Conservation (phyloP, 2,329 filamentous ascomycete species). For the Apiospora rasikravindrae region DNA sequence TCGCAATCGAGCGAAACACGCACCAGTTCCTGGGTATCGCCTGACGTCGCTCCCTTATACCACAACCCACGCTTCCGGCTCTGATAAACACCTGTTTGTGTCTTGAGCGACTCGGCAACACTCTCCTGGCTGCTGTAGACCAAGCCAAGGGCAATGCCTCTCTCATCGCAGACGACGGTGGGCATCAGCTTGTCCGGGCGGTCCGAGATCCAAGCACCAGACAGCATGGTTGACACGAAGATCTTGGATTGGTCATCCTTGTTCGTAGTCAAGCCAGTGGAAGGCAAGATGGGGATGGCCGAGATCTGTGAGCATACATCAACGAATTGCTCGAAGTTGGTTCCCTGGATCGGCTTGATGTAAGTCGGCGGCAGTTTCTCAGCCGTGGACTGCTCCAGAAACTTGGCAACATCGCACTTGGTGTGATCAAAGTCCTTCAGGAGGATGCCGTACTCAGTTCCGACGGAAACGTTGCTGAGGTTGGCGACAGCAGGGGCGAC, state of each 20-base stretch:
- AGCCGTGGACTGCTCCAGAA: conserved; percentile 49
- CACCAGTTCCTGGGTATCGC: conserved; percentile 89
- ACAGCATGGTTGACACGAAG: conserved; percentile 72
- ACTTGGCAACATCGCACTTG: conserved; percentile 45
- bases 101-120: conserved; percentile 82
- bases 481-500: conserved; percentile 59
- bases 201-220: conserved; percentile 79
- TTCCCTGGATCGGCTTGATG: conserved; percentile 54
- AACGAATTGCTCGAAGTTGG: conserved; percentile 51
- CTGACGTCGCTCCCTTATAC: conserved; percentile 95
- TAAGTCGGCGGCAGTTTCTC: conserved; percentile 53
- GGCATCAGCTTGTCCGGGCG: conserved; percentile 83
- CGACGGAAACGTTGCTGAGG: conserved; percentile 48
- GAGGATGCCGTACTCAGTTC: conserved; percentile 57
- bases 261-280: conserved; percentile 71
- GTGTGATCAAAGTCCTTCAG: conserved; percentile 57
- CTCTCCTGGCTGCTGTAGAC: conserved; percentile 96
- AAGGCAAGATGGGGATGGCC: conserved; percentile 77
- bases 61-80: conserved; percentile 94
- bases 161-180: conserved; percentile 89
- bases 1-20: conserved; percentile 90
- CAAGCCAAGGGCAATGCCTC: conserved; percentile 81
- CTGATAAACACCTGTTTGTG: conserved; percentile 85
- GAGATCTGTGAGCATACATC: conserved; percentile 53
- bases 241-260: conserved; percentile 65